Evolutionary conservation across 306 rosid genomes (phyloP).

Genomic region (Nissolia schottii): DNA sequence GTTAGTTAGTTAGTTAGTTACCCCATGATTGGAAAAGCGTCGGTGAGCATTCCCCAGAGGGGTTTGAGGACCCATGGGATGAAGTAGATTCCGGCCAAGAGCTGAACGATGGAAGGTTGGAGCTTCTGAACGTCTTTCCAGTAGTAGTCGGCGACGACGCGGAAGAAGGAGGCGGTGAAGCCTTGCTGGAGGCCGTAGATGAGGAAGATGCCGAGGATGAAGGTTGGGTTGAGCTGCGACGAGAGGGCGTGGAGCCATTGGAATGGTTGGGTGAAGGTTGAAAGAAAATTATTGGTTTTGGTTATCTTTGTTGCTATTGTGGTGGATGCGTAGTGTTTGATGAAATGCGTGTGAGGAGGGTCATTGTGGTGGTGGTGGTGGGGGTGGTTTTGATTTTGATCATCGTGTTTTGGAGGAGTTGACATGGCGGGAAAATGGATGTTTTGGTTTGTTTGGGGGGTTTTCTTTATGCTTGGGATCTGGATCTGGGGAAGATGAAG

Average conservation of each 20-base stretch:
- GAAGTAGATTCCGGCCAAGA: slow-evolving; percentile 48
- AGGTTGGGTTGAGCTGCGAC: slow-evolving; percentile 34
- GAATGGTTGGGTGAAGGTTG: slow-evolving; percentile 30
- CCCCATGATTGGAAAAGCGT: slow-evolving; percentile 49
- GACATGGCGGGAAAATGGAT: not conserved
- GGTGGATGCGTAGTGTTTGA: not conserved
- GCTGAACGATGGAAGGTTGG: slow-evolving; percentile 59
- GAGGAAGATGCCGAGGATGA: slow-evolving; percentile 44
- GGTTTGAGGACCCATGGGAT: slow-evolving; percentile 79
- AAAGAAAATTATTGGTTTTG: not conserved
- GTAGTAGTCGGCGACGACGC: slow-evolving; percentile 55
- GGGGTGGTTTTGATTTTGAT: not conserved
- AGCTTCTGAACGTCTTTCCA: slow-evolving; percentile 76
- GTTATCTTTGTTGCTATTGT: not conserved
- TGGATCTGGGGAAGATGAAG: not conserved
- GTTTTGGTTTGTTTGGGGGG: too few species aligned
- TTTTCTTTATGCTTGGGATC: not conserved
- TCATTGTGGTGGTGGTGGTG: not conserved
- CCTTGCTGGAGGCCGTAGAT: slow-evolving; percentile 66
- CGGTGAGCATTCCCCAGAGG: slow-evolving; percentile 68
- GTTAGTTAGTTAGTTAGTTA: too few species aligned
- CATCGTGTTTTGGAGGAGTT: not conserved
- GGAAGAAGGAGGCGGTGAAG: slow-evolving; percentile 55
- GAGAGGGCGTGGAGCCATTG: slow-evolving; percentile 52
- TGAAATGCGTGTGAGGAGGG: not conserved